phyloP scores from a whole-genome alignment of 2,329 filamentous ascomycete species.

The Fonsecaea nubica region DNA sequence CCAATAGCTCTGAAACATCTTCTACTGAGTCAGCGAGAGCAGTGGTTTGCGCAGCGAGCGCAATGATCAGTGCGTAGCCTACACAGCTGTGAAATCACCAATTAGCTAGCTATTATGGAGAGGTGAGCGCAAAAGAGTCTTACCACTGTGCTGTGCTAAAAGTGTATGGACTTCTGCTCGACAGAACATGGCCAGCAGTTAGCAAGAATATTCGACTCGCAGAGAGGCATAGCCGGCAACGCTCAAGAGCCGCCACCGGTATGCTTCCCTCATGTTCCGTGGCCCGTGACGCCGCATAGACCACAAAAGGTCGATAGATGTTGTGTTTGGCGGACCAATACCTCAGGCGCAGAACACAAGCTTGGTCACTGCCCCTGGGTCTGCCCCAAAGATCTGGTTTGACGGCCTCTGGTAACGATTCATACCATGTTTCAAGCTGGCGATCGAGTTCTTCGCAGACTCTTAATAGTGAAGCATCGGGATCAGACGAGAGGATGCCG shows the following conservation, averaged over 20 bases:
- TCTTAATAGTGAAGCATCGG: constrained; percentile 10
- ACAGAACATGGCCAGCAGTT: constrained; percentile 7
- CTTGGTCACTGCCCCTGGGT: constrained; percentile 7
- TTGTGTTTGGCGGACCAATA: constrained; percentile 24
- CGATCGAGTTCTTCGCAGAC: constrained; percentile 18
- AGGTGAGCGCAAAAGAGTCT: not conserved
- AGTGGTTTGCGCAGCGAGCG: not conserved
- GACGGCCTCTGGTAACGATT: constrained; percentile 10
- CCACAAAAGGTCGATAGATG: constrained; percentile 17
- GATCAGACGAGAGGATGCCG: constrained; percentile 1
- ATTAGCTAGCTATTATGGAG: not conserved
- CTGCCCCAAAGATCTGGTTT: constrained; percentile 10
- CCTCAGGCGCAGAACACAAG: constrained; percentile 14
- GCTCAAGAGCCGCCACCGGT: constrained; percentile 1
- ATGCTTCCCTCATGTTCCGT: not conserved
- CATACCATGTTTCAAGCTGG: constrained; percentile 18
- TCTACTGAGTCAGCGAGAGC: not conserved
- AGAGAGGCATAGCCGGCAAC: constrained; percentile 3
- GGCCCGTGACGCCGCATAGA: constrained; percentile 11
- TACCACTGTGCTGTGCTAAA: constrained; percentile 12
- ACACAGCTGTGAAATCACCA: not conserved
- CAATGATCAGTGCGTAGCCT: constrained; percentile 3
- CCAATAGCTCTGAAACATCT: not conserved
- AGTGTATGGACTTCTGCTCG: not conserved
- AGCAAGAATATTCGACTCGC: not conserved